phyloP scores from a whole-genome alignment of 371 early-diverging fungal genomes.

The Amoeboaphelidium protococcarum region DNA sequence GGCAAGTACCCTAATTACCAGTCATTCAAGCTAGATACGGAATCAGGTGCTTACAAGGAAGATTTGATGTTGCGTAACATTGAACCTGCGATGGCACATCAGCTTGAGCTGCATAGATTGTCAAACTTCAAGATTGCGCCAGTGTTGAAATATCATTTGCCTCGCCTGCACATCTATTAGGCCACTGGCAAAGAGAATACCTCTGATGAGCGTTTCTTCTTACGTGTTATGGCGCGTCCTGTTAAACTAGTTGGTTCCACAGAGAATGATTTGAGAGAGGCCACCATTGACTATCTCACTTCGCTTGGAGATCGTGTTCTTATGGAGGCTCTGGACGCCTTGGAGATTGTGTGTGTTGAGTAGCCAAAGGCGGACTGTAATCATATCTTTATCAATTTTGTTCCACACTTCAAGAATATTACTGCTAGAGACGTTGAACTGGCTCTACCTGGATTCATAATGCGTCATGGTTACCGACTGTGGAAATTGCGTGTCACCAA shows the following conservation, averaged over 20 bases:
- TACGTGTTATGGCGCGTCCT: slow-evolving; percentile 84
- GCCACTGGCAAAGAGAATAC: slow-evolving; percentile 78
- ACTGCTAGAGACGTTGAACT: slow-evolving; percentile 53
- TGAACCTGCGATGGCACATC: slow-evolving; percentile 90
- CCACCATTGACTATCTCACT: slow-evolving; percentile 67
- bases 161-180: slow-evolving; percentile 83
- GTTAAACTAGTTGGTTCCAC: slow-evolving; percentile 9
- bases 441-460: slow-evolving; percentile 62
- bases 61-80: slow-evolving; percentile 86
- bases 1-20: no score
- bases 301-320: slow-evolving; percentile 75
- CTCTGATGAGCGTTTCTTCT: slow-evolving; percentile 81
- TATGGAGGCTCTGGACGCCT: slow-evolving; percentile 70
- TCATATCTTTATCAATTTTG: slow-evolving; percentile 88
- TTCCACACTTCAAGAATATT: slow-evolving; percentile 64
- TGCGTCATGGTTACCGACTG: slow-evolving; percentile 75
- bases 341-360: slow-evolving; percentile 63
- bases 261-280: slow-evolving; percentile 1
- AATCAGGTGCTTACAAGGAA: no score
- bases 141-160: slow-evolving; percentile 53
- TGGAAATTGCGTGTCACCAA: slow-evolving; percentile 80
- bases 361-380: slow-evolving; percentile 89
- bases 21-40: no score
- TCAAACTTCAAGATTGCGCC: slow-evolving; percentile 86
- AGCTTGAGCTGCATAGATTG: slow-evolving; percentile 71